Evolutionary conservation across 108 stramenopile genomes (phyloP), one percentile per base, ranked within the genome.

Genomic region (Skeletonema menzelii): DNA sequence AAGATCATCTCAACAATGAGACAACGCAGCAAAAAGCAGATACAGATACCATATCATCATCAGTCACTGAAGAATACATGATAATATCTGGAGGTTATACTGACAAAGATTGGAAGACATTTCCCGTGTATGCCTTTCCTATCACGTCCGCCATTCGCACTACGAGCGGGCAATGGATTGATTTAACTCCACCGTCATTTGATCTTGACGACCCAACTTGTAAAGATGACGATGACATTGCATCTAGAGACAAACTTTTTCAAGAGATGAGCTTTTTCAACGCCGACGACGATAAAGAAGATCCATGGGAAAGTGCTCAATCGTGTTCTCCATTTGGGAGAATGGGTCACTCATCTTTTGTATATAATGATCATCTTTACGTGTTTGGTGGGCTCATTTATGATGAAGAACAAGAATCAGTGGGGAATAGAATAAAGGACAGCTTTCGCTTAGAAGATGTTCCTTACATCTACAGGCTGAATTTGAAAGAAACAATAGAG

Each of bases 51-150:
- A 1, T 7, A 32, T 34, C 34, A 34, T 31, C 59, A 35, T 13
- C 59, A 17, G 35, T 34, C 8, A 8, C 59, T 2, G 59, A 60
- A 60, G 84, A 85, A 71, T 85, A 82, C 72, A 85, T 85, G 81
- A 77, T 85, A 22, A 59, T 85, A 31, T 72, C 70, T 27, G 84
- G 84, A 30, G 84, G 84, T 19, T 85, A 75, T 55, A 85, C 79
- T 2, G 81, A 80, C 53, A 73, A 65, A 31, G 84, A 85, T 34
- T 85, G 84, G 84, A 71, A 58, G 26, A 75, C 63, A 6, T 85
- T 85, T 27, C 84, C 84, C n/a, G 84, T 85, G 4, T 85, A 79
- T 46, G 81, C 84, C 4, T 85, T 78, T 53, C 77, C 82, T 40
- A 73, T 85, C 22, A 66, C 81, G 11, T 78, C 58, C n/a, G 59